phyloP scores from a whole-genome alignment of 2,329 filamentous ascomycete species.

The Fusarium incarnatum region DNA sequence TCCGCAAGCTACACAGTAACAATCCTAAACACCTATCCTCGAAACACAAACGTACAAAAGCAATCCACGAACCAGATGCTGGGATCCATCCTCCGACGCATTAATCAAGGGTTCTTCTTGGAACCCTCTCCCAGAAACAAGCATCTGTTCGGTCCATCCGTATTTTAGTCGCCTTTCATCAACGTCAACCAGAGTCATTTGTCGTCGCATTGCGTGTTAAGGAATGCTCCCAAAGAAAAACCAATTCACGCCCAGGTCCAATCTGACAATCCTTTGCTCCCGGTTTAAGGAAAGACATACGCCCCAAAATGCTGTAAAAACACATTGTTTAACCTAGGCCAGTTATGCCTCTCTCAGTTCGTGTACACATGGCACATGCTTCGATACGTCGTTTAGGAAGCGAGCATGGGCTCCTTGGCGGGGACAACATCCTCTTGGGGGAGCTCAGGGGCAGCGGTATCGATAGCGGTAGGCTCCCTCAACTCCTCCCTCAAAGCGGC shows the following conservation, averaged over 20 bases:
- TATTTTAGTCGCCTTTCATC: constrained; percentile 42
- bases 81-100: constrained; percentile 32
- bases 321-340: constrained; percentile 44
- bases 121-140: constrained; percentile 18
- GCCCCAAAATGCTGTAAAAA: constrained; percentile 48
- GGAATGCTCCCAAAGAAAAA: constrained; percentile 44
- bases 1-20: constrained; percentile 43
- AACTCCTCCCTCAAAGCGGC: constrained; percentile 43
- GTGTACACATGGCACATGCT: constrained; percentile 45
- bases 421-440: constrained; percentile 38
- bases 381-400: constrained; percentile 46
- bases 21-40: constrained; percentile 47
- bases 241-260: constrained; percentile 44
- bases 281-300: constrained; percentile 43
- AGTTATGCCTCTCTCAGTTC: constrained; percentile 45
- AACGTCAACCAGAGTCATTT: constrained; percentile 43
- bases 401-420: constrained; percentile 45
- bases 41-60: constrained; percentile 42
- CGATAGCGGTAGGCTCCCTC: constrained; percentile 42
- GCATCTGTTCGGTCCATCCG: constrained; percentile 34
- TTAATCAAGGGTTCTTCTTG: constrained; percentile 37
- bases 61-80: constrained; percentile 34
- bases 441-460: constrained; percentile 45
- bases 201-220: constrained; percentile 45
- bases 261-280: constrained; percentile 44